Evolutionary conservation across 306 rosid genomes (phyloP), one percentile per base, ranked within the genome.

Genomic region (Clitoria ternatea): DNA sequence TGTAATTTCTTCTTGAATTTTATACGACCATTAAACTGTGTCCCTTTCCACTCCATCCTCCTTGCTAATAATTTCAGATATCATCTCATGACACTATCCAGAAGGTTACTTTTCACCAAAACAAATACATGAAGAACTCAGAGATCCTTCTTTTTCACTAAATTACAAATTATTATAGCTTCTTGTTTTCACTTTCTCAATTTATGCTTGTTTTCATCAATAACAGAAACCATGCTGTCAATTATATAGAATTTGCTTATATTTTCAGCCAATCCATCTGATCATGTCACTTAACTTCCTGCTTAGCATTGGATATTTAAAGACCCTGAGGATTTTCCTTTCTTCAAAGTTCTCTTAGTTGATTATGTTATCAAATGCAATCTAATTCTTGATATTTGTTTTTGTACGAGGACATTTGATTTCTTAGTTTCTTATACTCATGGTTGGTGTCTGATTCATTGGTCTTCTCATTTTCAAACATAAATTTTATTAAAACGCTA

Each of bases 1-100:
- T 66, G 50, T 13, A 66, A 43, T 53, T 74, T 75, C 40, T 64
- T 74, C 37, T 18, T 53, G 26, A 61, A 14, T 32, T 64, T 53
- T 20, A 5, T 47, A 19, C 40, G 61, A 15, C 35, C 72, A 59
- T 36, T 47, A 47, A 61, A 61, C 23, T 57, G 18, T 30, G 14
- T 57, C 30, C 44, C 6, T 8, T 19, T 15, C 23, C 33, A 48
- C 33, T 32, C 47, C 53, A 47, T 30, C 60, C 20, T 12, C n/a
- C 5, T 18, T 6, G 29, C 18, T 65, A n/a, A 22, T 68, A 22
- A 22, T 35, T 22, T 52, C 36, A 22, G n/a, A 23, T n/a, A 11
- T 33, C 52, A 39, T n/a, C n/a, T n/a, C n/a, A n/a, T n/a, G n/a
- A n/a, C n/a, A n/a, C n/a, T n/a, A n/a, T n/a, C n/a, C n/a, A n/a